Percentiles rank a stretch among this genome's conserved stretches.
Evolutionary conservation across 495 filamentous ascomycete species (phyloP).

Genomic region (Lophiostoma macrostomum): DNA sequence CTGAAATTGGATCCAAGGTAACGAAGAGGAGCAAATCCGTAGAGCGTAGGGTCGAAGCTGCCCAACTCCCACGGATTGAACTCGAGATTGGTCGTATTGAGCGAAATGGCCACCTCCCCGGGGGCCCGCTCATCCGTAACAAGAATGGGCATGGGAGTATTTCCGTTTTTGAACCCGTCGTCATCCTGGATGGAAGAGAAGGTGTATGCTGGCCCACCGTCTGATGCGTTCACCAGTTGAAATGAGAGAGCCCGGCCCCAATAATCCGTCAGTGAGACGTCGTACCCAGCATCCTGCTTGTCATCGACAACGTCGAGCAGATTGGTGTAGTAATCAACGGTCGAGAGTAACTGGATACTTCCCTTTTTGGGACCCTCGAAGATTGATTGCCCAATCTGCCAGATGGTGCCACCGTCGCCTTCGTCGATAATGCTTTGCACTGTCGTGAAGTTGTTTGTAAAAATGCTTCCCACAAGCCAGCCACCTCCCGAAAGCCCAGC

Average conservation of each 20-base stretch:
- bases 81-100: conserved; percentile 80
- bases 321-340: conserved; percentile 64
- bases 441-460: conserved; percentile 84
- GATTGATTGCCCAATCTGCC: conserved; percentile 78
- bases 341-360: conserved; percentile 48
- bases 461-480: conserved; percentile 85
- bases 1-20: conserved; percentile 81
- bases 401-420: conserved; percentile 52
- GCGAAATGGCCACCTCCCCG: conserved; percentile 58
- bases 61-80: conserved; percentile 90
- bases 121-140: conserved; percentile 73
- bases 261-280: conserved; percentile 79
- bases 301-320: conserved; percentile 58
- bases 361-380: conserved; percentile 55
- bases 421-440: conserved; percentile 58
- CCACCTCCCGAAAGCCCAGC: conserved; percentile 81
- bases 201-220: conserved; percentile 73
- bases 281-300: conserved; percentile 70
- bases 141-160: conserved; percentile 78
- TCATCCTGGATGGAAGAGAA: conserved; percentile 80
- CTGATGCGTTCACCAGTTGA: conserved; percentile 74
- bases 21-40: conserved; percentile 69
- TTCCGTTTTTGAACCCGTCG: conserved; percentile 63
- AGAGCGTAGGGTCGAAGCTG: conserved; percentile 76
- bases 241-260: conserved; percentile 80